Base-by-base conservation (phyloP, 495 filamentous ascomycete genomes). In the Neurospora sp. region DNA sequence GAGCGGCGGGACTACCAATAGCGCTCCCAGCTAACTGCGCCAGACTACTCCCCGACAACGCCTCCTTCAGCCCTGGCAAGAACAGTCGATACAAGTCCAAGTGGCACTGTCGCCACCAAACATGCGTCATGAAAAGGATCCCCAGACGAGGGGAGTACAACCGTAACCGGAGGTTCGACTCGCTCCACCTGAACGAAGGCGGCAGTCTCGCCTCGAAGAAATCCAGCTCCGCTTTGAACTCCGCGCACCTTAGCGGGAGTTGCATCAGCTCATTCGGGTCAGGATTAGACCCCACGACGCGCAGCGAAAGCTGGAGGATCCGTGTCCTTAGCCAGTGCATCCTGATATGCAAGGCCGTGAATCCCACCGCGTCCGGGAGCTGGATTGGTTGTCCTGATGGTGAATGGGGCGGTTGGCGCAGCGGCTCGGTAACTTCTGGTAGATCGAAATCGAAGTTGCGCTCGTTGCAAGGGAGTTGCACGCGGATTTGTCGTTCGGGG, bases 361-460 rank as follows among this genome's bases (percentile, higher is more conserved):
- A 84, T 6, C 85, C 85, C 8, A 86, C 77, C n/a, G 85, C 84
- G 20, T 86, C 84, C 1, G 83, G 80, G 2, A 86, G 81, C 16
- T 79, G 80, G 20, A 78, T 71, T 8, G 74, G 66, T 3, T 73
- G 66, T 0, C 76, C 75, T 0, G 73, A 72, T 1, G 81, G 77
- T 2, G 74, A 78, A 0, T 82, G 79, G 0, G 75, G 78, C 2
- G 84, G 81, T 1, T 80, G 79, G 18, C 79, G 77, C 8, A 86
- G 80, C 42, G 80, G 78, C 71, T 86, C 85, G 7, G 85, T 86
- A 4, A 79, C 76, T 73, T 85, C 83, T 1, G 85, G 84, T 9
- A 86, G 80, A 76, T 86, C 85, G 72, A 86, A 85, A 74, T 86
- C 85, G 41, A 87, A 87, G 74, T 86, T 85, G 9, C 84, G 83